A percentile compares a stretch with the other conserved stretches of the same genome.
Conservation (phyloP, 208 protist species). For the Trichomonas gallinae region DNA sequence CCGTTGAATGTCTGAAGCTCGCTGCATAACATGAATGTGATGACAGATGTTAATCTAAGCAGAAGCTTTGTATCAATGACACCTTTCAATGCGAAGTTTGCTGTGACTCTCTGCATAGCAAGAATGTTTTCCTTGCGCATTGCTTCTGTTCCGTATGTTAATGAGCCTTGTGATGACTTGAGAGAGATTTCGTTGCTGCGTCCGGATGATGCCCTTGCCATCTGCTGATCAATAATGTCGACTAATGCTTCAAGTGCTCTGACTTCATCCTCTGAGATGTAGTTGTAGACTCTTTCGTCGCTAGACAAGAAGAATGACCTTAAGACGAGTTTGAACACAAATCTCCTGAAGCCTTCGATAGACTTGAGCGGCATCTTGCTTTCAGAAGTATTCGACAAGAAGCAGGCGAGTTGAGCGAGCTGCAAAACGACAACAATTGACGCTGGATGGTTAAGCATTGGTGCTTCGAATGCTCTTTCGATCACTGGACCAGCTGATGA, state of each 20-base stretch:
- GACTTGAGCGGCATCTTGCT: background rate
- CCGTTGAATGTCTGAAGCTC: background rate
- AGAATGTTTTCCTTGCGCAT: background rate
- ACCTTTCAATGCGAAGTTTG: background rate
- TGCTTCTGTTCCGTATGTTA: background rate
- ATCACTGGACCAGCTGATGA: background rate
- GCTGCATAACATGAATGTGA: background rate
- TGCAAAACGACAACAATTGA: background rate
- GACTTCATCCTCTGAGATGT: background rate
- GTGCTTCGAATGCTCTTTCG: background rate
- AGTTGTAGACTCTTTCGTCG: background rate
- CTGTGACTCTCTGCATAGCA: background rate
- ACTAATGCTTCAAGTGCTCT: background rate
- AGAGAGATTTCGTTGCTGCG: background rate
- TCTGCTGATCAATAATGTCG: background rate
- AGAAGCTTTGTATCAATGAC: background rate
- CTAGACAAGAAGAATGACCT: background rate
- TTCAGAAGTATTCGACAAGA: background rate
- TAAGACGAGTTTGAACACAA: background rate
- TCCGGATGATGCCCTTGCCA: background rate
- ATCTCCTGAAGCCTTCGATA: background rate
- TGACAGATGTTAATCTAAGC: background rate
- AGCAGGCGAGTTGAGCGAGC: background rate
- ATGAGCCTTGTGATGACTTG: background rate
- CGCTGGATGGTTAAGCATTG: background rate